Evolutionary conservation across 805 yeast genomes (phyloP).

Genomic region (Ogataea methanolica): DNA sequence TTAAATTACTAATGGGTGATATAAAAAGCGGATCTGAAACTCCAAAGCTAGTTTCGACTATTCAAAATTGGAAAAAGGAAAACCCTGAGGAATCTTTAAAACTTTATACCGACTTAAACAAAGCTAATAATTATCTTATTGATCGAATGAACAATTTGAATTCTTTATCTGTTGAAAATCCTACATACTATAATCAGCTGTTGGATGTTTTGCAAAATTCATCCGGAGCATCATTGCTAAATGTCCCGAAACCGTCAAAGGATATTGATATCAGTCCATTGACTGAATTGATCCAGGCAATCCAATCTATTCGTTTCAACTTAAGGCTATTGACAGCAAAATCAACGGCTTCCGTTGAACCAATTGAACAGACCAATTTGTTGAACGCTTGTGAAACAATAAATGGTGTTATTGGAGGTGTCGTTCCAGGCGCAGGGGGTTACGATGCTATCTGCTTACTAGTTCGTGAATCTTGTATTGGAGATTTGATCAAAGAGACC

Average conservation of each 20-base stretch:
- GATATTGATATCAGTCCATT: conserved; percentile 21
- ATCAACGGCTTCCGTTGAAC: conserved; percentile 88
- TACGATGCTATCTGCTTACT: conserved; percentile 85
- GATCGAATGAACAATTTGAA: conserved; percentile 40
- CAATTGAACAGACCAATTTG: conserved; percentile 64
- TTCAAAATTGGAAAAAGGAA: conserved; percentile 60
- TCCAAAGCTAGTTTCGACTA: conserved; percentile 79
- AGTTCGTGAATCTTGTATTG: conserved; percentile 43
- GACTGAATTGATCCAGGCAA: conserved; percentile 34
- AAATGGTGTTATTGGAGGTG: conserved; percentile 87
- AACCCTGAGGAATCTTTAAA: conserved; percentile 45
- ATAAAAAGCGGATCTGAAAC: conserved; percentile 91
- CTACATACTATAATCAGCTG: conserved; percentile 32
- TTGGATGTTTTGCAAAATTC: conserved; percentile 4
- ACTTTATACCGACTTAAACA: conserved; percentile 53
- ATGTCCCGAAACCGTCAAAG: conserved; percentile 4
- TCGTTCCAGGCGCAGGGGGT: conserved; percentile 99
- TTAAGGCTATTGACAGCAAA: conserved; percentile 57
- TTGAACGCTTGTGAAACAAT: conserved; percentile 53
- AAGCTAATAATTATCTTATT: conserved; percentile 56
- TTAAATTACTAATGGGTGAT: conserved; percentile 86
- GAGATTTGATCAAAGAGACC: conserved; percentile 22
- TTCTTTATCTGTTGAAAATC: conserved; percentile 25
- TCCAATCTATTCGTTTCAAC: conserved; percentile 47
- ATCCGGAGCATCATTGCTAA: neutral